These are phyloP conservation scores for Brachypodium distachyon DNA, from an alignment of 202 grass and related monocot genomes.

Conservation along the genomic window DNA sequence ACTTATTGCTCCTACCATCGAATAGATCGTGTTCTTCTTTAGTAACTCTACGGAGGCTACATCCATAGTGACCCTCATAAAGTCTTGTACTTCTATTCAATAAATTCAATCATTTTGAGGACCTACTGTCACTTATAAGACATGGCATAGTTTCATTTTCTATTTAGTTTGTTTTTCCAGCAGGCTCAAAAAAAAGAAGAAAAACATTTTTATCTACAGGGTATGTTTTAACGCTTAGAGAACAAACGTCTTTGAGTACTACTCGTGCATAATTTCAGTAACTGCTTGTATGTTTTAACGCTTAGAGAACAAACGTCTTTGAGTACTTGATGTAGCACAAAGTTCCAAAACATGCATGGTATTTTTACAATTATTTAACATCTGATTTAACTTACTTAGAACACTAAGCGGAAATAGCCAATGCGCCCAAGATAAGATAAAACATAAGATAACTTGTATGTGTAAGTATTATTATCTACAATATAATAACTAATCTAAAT, in stretches of 20 bases:
- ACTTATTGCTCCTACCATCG: not conserved
- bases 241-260: not conserved
- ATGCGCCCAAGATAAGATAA: not conserved
- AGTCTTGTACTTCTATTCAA: no score
- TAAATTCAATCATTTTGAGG: no score
- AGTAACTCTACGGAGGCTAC: no score
- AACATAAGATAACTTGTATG: not conserved
- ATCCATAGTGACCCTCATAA: no score
- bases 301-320: not conserved
- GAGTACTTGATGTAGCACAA: not conserved
- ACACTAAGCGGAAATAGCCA: not conserved
- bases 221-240: not conserved
- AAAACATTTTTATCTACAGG: no score
- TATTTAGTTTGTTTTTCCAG: no score
- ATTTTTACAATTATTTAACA: not conserved
- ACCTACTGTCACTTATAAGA: no score
- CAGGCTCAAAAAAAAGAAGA: no score
- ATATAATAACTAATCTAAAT: not conserved
- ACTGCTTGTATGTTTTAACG: no score
- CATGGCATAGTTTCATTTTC: no score
- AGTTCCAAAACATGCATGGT: not conserved
- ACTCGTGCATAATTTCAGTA: no score
- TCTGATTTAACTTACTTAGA: not conserved
- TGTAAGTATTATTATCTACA: not conserved
- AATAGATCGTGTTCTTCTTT: no score